These are phyloP conservation scores for Scalesia atractyloides DNA, from an alignment of 129 eudicot species.

Conservation along the genomic window DNA sequence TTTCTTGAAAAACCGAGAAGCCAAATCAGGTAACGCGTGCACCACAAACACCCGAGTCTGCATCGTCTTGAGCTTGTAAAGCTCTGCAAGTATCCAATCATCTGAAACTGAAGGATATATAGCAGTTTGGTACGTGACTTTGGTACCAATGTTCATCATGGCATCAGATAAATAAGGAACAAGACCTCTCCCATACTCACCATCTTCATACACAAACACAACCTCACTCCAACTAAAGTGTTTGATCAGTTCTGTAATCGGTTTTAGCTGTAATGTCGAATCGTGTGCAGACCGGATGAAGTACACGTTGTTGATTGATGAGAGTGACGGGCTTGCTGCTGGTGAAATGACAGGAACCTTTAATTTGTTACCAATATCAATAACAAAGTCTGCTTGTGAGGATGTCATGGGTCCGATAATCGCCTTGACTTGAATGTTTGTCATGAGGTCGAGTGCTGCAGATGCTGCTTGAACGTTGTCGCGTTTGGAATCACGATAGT, in stretches of 20 bases:
- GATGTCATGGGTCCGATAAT: conserved; percentile 13
- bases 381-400: too few relatives aligned
- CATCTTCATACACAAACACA: conserved; percentile 9
- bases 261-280: too few relatives aligned
- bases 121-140: background rate
- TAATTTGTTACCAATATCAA: too few relatives aligned
- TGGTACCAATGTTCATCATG: conserved; percentile 2
- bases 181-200: conserved; percentile 11
- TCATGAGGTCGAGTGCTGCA: background rate
- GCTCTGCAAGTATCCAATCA: conserved; percentile 2
- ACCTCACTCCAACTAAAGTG: conserved; percentile 13
- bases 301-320: too few relatives aligned
- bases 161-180: conserved; percentile 30
- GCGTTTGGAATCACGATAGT: background rate
- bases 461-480: conserved; percentile 16
- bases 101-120: conserved; percentile 1
- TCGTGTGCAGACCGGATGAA: too few relatives aligned
- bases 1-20: background rate
- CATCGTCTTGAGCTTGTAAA: conserved; percentile 15
- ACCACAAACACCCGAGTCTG: conserved; percentile 19
- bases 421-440: background rate
- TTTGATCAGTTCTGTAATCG: too few relatives aligned
- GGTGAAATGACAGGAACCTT: too few relatives aligned
- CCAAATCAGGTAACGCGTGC: background rate
- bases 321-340: too few relatives aligned